Percentiles rank a stretch among this genome's conserved stretches.
These are phyloP conservation scores for Pezicula carpinea DNA, from an alignment of 2,329 filamentous ascomycete genomes.

Conservation along the genomic window DNA sequence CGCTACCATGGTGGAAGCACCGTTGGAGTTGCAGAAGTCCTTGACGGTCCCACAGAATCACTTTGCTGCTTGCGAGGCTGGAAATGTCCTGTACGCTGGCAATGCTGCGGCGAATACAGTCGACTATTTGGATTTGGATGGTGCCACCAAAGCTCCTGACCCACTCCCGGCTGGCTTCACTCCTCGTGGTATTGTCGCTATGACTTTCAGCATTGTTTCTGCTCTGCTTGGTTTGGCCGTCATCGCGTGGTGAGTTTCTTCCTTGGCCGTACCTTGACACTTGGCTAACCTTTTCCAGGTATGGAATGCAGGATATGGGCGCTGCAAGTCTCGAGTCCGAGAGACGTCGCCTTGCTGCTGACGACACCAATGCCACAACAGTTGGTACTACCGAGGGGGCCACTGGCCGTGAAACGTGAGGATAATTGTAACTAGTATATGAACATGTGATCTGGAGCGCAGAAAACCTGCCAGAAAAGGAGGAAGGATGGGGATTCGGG, in stretches of 20 bases:
- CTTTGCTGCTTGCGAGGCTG: constrained; percentile 51
- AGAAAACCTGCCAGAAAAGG: too few species aligned
- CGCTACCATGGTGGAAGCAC: constrained; percentile 47
- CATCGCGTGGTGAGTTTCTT: constrained; percentile 22
- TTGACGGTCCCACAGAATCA: constrained; percentile 57
- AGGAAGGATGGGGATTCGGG: too few species aligned
- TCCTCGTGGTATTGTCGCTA: constrained; percentile 24
- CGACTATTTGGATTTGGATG: constrained; percentile 58
- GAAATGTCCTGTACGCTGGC: constrained; percentile 48
- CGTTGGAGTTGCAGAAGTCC: constrained; percentile 23
- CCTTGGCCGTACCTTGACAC: neutral
- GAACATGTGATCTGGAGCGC: too few species aligned
- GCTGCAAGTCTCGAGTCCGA: constrained; percentile 20
- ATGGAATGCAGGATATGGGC: constrained; percentile 28
- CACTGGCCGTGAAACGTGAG: neutral
- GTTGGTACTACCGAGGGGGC: neutral
- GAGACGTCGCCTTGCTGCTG: constrained; percentile 14
- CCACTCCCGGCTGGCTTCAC: constrained; percentile 27
- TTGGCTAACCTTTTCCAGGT: constrained; percentile 15
- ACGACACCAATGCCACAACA: neutral
- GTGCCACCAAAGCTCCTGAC: constrained; percentile 32
- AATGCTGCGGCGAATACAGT: constrained; percentile 72
- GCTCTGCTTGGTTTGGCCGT: constrained; percentile 24
- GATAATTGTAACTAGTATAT: neutral
- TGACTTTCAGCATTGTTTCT: constrained; percentile 25